Base-by-base conservation (phyloP, 2,329 filamentous ascomycete species). In the Fusarium sp. region DNA sequence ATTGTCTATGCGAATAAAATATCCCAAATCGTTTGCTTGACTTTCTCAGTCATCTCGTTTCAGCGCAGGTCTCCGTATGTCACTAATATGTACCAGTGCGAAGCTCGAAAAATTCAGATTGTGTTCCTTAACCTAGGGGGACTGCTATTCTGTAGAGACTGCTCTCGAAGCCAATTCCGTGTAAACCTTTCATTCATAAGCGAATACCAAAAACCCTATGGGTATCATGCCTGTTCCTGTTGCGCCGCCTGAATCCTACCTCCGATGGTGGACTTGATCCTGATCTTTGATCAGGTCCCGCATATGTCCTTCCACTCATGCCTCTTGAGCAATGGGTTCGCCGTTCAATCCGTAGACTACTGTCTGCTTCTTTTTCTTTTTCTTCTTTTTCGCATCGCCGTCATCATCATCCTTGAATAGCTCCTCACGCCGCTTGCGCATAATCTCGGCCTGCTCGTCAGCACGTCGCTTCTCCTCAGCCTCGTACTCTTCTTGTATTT, bases 361-460 rank as follows among this genome's bases (percentile, higher is more conserved):
- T 10, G 70, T 61, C 60, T 79, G 76, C 47, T 75, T 78, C 65
- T 75, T 78, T 54, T 75, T 76, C 40, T 70, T 73, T 65, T 75
- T 78, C 63, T 77, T 79, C 69, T 77, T 79, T 65, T 71, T 75
- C n/a, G 58, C 67, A 14, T 58, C 63, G 4, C 55, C 62, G 15
- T 73, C 74, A 8, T 79, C 77, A 17, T 79, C 79, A 39, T 81
- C 80, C 15, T 80, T 82, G 62, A 84, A 83, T 20, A 86, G 78
- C 56, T 82, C 82, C 72, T 85, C 83, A 29, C 79, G 78, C 79
- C 80, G 83, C 78, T 80, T 80, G 60, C 79, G 76, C 75, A 81
- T 82, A 47, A 81, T 77, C 69, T 84, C 83, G 18, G 80, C 82
- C 71, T 81, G 81, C 70, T 84, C 82, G 69, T 83, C 83, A 33